These are phyloP conservation scores for Boletus insuetus DNA, from an alignment of 768 basidiomycete genomes.

Conservation along the genomic window DNA sequence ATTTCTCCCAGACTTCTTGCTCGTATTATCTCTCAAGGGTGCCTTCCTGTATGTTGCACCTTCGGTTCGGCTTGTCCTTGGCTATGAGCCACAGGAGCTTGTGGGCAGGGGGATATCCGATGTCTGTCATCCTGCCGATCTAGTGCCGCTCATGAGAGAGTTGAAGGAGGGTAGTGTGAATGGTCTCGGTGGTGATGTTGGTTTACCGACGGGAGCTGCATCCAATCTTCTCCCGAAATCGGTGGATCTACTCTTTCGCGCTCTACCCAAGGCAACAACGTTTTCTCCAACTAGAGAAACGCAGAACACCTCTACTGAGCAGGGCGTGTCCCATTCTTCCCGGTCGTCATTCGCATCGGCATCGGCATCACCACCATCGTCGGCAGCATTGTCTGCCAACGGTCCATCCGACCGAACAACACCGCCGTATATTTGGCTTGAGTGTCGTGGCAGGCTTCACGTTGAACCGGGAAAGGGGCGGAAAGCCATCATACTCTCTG, in stretches of 20 bases:
- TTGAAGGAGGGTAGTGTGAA: slow-evolving; percentile 60
- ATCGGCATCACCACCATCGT: background rate
- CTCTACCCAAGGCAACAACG: slow-evolving; percentile 52
- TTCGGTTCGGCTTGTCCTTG: slow-evolving; percentile 70
- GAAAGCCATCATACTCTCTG: slow-evolving; percentile 91
- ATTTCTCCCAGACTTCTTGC: slow-evolving; percentile 73
- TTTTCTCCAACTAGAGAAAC: background rate
- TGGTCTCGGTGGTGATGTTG: slow-evolving; percentile 17
- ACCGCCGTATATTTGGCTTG: slow-evolving; percentile 79
- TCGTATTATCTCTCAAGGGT: slow-evolving; percentile 91
- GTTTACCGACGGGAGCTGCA: slow-evolving; percentile 6
- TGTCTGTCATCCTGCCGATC: slow-evolving; percentile 85
- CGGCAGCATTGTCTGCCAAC: background rate
- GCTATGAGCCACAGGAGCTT: slow-evolving; percentile 84
- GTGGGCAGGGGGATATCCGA: slow-evolving; percentile 76
- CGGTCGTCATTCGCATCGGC: background rate
- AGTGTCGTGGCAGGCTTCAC: slow-evolving; percentile 84
- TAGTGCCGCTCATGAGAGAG: slow-evolving; percentile 88
- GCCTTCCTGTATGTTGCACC: slow-evolving; percentile 91
- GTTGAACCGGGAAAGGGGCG: slow-evolving; percentile 92
- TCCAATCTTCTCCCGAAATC: slow-evolving; percentile 40
- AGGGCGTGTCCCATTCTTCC: background rate
- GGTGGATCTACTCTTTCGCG: slow-evolving; percentile 86
- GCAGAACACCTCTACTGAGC: background rate
- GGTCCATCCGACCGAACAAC: background rate